Conservation (phyloP, 768 basidiomycete genomes). For the Collybiopsis confluens region DNA sequence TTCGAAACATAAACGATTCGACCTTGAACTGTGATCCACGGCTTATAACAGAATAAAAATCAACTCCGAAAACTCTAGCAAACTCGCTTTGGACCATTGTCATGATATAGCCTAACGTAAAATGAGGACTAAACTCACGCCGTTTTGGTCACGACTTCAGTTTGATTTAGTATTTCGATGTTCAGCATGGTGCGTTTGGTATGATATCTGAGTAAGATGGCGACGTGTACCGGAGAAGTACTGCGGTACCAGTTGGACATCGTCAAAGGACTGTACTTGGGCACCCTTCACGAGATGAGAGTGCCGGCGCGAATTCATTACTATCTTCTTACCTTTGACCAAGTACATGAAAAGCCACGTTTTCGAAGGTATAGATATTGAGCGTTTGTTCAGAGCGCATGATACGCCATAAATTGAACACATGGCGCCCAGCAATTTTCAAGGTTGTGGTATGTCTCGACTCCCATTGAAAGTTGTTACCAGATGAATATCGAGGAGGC, state of each 20-base stretch:
- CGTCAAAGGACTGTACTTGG: slow-evolving; percentile 61
- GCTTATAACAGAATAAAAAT: slow-evolving; percentile 92
- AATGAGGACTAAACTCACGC: slow-evolving; percentile 70
- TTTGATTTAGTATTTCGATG: slow-evolving; percentile 75
- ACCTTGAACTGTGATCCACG: slow-evolving; percentile 99
- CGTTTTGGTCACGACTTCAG: slow-evolving; percentile 83
- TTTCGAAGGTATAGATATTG: slow-evolving; percentile 83
- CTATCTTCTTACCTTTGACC: slow-evolving; percentile 71
- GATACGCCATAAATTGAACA: slow-evolving; percentile 89
- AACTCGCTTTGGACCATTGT: slow-evolving; percentile 67
- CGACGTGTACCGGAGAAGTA: slow-evolving; percentile 48
- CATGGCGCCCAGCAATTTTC: slow-evolving; percentile 82
- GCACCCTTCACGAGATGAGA: slow-evolving; percentile 41
- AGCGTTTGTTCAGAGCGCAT: slow-evolving; percentile 82
- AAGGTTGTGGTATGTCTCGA: slow-evolving; percentile 75
- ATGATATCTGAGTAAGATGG: slow-evolving; percentile 59
- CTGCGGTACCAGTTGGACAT: slow-evolving; percentile 70
- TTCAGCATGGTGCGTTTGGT: slow-evolving; percentile 60
- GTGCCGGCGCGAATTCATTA: no score
- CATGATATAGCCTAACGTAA: neutral
- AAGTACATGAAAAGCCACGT: slow-evolving; percentile 79
- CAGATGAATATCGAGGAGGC: slow-evolving; percentile 33
- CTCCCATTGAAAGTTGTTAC: slow-evolving; percentile 64
- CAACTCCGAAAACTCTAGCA: slow-evolving; percentile 94
- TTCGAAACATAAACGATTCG: slow-evolving; percentile 97